phyloP scores from a whole-genome alignment of 306 rosid species.

The Vigna mungo region DNA sequence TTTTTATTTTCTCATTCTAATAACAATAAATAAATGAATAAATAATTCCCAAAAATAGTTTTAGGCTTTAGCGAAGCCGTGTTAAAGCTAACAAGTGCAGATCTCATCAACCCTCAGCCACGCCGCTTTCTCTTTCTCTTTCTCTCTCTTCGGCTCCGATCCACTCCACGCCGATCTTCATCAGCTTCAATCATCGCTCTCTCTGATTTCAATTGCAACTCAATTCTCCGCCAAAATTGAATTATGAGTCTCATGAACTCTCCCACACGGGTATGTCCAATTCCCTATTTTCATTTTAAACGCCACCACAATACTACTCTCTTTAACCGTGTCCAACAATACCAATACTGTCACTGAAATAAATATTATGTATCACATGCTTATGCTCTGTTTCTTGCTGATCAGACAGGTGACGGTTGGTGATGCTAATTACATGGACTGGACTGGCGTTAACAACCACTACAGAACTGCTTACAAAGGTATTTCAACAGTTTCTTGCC shows the following conservation, averaged over 20 bases:
- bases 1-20: background rate
- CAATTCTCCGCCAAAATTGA: conserved; percentile 40
- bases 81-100: background rate
- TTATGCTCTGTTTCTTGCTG: conserved; percentile 15
- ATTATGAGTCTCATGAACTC: conserved; percentile 30
- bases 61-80: conserved; percentile 47
- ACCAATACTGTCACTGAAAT: background rate
- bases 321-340: too few relatives aligned
- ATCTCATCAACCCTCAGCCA: conserved; percentile 46
- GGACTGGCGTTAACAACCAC: conserved; percentile 64
- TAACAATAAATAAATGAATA: background rate
- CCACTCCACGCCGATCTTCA: conserved; percentile 60
- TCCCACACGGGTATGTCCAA: conserved; percentile 34
- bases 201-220: conserved; percentile 47
- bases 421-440: conserved; percentile 72
- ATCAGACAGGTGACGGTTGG: conserved; percentile 54
- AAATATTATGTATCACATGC: background rate
- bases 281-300: conserved; percentile 7
- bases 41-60: background rate
- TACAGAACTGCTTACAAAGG: conserved; percentile 76
- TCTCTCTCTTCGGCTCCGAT: conserved; percentile 54
- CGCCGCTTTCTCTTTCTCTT: conserved; percentile 54
- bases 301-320: background rate
- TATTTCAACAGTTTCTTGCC: conserved; percentile 20
- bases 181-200: conserved; percentile 51